A percentile compares a stretch with the other conserved stretches of the same genome.
phyloP scores from a whole-genome alignment of 139 green algal species.

The Ettlia oleoabundans region DNA sequence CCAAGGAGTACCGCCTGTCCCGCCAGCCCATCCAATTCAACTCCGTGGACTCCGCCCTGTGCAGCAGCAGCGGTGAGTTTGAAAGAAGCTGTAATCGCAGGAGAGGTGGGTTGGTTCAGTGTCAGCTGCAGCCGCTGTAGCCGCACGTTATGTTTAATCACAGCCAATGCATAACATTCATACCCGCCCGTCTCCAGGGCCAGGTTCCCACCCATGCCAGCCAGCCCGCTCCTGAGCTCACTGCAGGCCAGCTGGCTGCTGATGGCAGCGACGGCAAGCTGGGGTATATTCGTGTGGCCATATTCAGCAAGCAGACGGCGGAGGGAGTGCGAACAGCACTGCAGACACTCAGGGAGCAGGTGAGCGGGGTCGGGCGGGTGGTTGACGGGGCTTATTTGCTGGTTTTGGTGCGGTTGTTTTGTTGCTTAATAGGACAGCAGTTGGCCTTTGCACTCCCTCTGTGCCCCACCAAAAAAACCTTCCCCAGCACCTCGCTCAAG shows the following conservation, averaged over 20 bases:
- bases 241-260: constrained; percentile 12
- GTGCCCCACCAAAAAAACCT: background rate
- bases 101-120: too few relatives aligned
- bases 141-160: background rate
- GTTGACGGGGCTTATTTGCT: too few relatives aligned
- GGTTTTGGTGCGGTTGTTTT: too few relatives aligned
- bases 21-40: constrained; percentile 74
- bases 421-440: too few relatives aligned
- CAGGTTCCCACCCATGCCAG: background rate
- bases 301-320: constrained; percentile 87
- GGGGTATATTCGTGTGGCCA: constrained; percentile 88
- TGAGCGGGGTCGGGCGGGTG: background rate
- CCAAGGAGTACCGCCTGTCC: constrained; percentile 45
- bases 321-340: constrained; percentile 68
- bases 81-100: too few relatives aligned
- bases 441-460: background rate
- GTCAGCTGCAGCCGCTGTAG: background rate
- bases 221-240: too few relatives aligned
- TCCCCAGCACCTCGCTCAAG: too few relatives aligned
- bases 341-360: constrained; percentile 49
- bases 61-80: constrained; percentile 46
- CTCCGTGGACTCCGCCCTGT: constrained; percentile 74
- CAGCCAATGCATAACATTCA: too few relatives aligned
- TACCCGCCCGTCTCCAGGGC: too few relatives aligned
- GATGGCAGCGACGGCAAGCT: constrained; percentile 43